Conservation (phyloP, 2,329 filamentous ascomycete genomes). For the Fusarium haematococcum region DNA sequence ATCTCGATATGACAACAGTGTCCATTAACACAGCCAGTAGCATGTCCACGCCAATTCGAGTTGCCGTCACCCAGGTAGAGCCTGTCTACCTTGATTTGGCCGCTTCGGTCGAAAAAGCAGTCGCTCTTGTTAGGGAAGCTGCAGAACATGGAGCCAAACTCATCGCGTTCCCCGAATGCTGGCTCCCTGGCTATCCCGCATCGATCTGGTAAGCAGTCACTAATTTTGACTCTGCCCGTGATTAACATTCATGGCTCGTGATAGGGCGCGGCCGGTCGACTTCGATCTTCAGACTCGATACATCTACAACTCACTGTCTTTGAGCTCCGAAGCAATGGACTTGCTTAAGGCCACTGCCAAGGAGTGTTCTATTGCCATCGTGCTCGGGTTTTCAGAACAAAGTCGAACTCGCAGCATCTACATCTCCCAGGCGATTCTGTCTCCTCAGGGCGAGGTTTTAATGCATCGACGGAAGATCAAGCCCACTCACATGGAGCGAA, state of each 20-base stretch:
- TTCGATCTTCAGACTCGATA: constrained; percentile 42
- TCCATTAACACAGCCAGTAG: background rate
- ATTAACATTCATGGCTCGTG: background rate
- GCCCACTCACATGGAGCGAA: constrained; percentile 63
- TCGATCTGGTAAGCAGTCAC: constrained; percentile 48
- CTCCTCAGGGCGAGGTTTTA: constrained; percentile 51
- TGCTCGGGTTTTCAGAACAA: constrained; percentile 56
- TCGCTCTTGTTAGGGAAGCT: constrained; percentile 39
- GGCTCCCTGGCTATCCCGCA: constrained; percentile 65
- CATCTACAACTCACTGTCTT: constrained; percentile 54
- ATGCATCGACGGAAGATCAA: constrained; percentile 61
- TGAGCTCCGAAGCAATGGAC: constrained; percentile 54
- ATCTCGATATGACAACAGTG: background rate
- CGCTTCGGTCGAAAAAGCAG: constrained; percentile 38
- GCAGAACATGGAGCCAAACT: constrained; percentile 62
- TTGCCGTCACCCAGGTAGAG: constrained; percentile 43
- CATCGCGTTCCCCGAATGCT: constrained; percentile 65
- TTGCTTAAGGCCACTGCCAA: constrained; percentile 47
- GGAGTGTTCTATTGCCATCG: constrained; percentile 51
- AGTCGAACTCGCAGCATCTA: constrained; percentile 52
- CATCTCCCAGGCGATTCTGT: constrained; percentile 59
- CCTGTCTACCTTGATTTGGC: constrained; percentile 42
- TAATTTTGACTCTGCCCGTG: background rate
- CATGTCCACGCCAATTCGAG: constrained; percentile 32
- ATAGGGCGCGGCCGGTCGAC: constrained; percentile 37